Evolutionary conservation across 345 rosid genomes (phyloP).

Genomic region (Gossypium sturtianum): DNA sequence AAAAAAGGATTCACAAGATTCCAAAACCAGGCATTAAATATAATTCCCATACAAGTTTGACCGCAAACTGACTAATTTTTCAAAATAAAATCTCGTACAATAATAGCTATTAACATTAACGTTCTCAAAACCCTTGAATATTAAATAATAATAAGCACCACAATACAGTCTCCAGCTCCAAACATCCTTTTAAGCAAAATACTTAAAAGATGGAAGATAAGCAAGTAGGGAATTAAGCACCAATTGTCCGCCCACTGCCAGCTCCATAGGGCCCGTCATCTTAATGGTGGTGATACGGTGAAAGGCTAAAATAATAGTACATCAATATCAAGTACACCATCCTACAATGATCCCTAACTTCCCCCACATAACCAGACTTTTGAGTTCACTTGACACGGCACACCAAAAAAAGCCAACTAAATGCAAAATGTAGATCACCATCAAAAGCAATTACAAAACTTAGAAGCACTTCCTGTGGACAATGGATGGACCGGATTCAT

Average conservation of each 20-base stretch:
- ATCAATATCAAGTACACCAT: conserved; percentile 16
- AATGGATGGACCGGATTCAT: conserved; percentile 59
- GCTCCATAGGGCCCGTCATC: not conserved
- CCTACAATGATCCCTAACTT: conserved; percentile 24
- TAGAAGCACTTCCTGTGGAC: conserved; percentile 64
- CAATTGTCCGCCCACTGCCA: not conserved
- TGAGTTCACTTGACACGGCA: conserved; percentile 33
- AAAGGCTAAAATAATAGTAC: conserved; percentile 21
- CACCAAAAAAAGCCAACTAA: conserved; percentile 38
- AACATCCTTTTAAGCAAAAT: not conserved
- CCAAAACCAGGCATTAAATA: conserved; percentile 23
- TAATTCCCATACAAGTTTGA: conserved; percentile 22
- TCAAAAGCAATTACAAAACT: conserved; percentile 18
- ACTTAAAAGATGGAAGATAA: not conserved
- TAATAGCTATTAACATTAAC: conserved; percentile 46
- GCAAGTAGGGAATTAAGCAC: not conserved
- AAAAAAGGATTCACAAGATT: not conserved
- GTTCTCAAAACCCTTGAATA: conserved; percentile 16
- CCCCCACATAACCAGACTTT: conserved; percentile 27
- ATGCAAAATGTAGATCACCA: conserved; percentile 39
- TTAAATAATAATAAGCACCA: not conserved
- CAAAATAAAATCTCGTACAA: conserved; percentile 29
- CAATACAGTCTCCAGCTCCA: not conserved
- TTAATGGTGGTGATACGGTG: not conserved
- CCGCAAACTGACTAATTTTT: conserved; percentile 33